A percentile compares a stretch with the other conserved stretches of the same genome.
Evolutionary conservation across 2,329 filamentous ascomycete genomes (phyloP).

Genomic region (Albophoma yamanashiensis): DNA sequence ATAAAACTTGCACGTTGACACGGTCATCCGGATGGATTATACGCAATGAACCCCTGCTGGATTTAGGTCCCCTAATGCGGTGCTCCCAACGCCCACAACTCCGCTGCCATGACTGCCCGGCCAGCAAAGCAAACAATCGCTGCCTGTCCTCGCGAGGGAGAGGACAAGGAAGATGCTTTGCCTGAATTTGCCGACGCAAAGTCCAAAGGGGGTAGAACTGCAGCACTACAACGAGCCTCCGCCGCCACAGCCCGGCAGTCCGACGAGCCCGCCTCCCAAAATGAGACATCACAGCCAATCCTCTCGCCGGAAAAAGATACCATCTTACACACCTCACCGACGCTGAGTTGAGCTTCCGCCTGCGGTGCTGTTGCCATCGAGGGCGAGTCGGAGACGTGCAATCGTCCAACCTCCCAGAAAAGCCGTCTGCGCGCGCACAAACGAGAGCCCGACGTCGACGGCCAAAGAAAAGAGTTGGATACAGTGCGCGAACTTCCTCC

Average conservation of each 20-base stretch:
- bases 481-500: not conserved
- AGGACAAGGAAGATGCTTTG: slow-evolving; percentile 1
- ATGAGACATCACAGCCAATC: not conserved
- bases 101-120: slow-evolving; percentile 19
- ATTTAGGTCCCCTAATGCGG: slow-evolving; percentile 18
- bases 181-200: slow-evolving; percentile 12
- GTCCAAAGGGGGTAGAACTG: not conserved
- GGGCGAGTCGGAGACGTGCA: not conserved
- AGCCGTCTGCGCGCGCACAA: not conserved
- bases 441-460: not conserved
- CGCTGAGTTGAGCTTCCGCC: not conserved
- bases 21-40: not conserved
- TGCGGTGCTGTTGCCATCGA: not conserved
- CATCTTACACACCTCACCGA: not conserved
- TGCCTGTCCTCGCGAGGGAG: not conserved
- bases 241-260: not conserved
- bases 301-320: not conserved
- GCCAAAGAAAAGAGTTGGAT: not conserved
- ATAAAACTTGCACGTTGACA: no score
- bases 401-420: not conserved
- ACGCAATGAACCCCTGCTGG: slow-evolving; percentile 3
- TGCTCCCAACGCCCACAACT: slow-evolving; percentile 19
- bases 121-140: slow-evolving; percentile 5
- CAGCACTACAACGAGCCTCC: not conserved
- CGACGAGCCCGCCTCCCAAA: not conserved